These are phyloP conservation scores for Leccinellum luteum DNA, from an alignment of 768 basidiomycete species.

Conservation along the genomic window DNA sequence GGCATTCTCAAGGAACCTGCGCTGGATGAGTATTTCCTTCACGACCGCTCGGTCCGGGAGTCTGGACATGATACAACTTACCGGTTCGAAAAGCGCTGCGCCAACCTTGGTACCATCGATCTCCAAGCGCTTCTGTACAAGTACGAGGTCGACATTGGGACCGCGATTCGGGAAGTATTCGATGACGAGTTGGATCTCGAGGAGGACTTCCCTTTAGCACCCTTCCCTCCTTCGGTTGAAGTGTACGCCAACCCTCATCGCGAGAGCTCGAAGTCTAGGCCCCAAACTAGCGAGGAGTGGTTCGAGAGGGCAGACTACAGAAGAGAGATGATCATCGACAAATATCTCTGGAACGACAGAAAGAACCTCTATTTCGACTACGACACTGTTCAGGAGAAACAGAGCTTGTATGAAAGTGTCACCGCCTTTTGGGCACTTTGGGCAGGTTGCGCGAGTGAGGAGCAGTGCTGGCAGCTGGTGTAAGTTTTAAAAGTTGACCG, in stretches of 20 bases:
- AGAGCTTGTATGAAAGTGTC: slow-evolving; percentile 95
- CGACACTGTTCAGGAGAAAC: slow-evolving; percentile 87
- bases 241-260: slow-evolving; percentile 61
- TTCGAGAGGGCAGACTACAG: slow-evolving; percentile 85
- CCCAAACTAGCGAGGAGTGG: slow-evolving; percentile 88
- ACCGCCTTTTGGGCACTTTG: slow-evolving; percentile 95
- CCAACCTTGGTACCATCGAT: slow-evolving; percentile 95
- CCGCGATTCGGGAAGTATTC: slow-evolving; percentile 93
- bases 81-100: slow-evolving; percentile 95
- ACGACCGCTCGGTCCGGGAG: slow-evolving; percentile 95
- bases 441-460: slow-evolving; percentile 96
- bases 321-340: slow-evolving; percentile 75
- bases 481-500: slow-evolving; percentile 41
- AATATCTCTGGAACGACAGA: slow-evolving; percentile 95
- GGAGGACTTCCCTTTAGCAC: slow-evolving; percentile 86
- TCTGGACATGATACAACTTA: slow-evolving; percentile 97
- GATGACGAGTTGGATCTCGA: slow-evolving; percentile 89
- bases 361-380: slow-evolving; percentile 95
- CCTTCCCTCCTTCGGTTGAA: slow-evolving; percentile 83
- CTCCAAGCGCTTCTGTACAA: slow-evolving; percentile 96
- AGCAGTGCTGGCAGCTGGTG: slow-evolving; percentile 93
- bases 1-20: slow-evolving; percentile 78
- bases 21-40: slow-evolving; percentile 96
- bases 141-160: slow-evolving; percentile 98
- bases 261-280: slow-evolving; percentile 54